Conservation (phyloP, 805 yeast genomes). For the Ogataea paradorogensis region DNA sequence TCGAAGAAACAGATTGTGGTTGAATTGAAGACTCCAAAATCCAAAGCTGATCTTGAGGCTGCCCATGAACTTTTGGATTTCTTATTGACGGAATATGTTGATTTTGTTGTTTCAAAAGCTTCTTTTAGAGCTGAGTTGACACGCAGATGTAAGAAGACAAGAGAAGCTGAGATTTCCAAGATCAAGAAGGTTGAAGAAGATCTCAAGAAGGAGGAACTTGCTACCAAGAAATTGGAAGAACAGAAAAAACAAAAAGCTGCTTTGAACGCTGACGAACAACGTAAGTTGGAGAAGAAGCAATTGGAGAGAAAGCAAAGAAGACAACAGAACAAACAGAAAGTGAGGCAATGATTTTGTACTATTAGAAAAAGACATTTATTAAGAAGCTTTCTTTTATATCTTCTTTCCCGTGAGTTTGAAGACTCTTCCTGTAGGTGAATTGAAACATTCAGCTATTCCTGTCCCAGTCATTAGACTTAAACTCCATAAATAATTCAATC, state of each 20-base stretch:
- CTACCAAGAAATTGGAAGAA: slow-evolving; percentile 67
- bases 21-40: slow-evolving; percentile 50
- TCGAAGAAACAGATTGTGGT: slow-evolving; percentile 55
- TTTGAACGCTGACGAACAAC: slow-evolving; percentile 74
- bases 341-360: slow-evolving; percentile 23
- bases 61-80: slow-evolving; percentile 60
- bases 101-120: slow-evolving; percentile 35
- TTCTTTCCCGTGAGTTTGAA: slow-evolving; percentile 46
- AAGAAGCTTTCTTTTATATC: slow-evolving; percentile 1
- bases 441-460: slow-evolving; percentile 50
- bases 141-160: slow-evolving; percentile 71
- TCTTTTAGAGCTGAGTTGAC: slow-evolving; percentile 71
- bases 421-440: slow-evolving; percentile 52
- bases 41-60: slow-evolving; percentile 47
- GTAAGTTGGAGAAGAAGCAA: slow-evolving; percentile 73
- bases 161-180: slow-evolving; percentile 71
- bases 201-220: slow-evolving; percentile 61
- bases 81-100: slow-evolving; percentile 40
- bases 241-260: slow-evolving; percentile 63
- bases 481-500: slow-evolving; percentile 48
- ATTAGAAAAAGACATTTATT: background rate
- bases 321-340: slow-evolving; percentile 59
- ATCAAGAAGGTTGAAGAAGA: slow-evolving; percentile 67
- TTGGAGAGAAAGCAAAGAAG: slow-evolving; percentile 80
- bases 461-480: slow-evolving; percentile 50